A percentile compares a stretch with the other conserved stretches of the same genome.
phyloP scores from a whole-genome alignment of 441 rosid species.

The Erodium trifolium region DNA sequence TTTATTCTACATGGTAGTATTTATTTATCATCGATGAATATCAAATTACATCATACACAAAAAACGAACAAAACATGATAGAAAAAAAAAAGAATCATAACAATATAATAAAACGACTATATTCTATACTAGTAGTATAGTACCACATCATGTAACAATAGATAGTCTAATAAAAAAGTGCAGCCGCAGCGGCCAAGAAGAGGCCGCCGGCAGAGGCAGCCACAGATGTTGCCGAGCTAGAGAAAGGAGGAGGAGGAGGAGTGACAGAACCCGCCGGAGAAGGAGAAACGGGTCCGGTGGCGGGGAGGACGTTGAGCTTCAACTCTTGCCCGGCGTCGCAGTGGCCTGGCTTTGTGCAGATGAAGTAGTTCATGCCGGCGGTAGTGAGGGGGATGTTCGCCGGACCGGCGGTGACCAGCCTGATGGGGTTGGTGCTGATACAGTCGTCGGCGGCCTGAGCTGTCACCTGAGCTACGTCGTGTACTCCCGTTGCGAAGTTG shows the following conservation, averaged over 20 bases:
- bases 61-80: no score
- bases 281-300: not conserved
- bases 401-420: not conserved
- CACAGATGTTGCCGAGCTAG: not conserved
- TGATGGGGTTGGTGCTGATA: not conserved
- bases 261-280: not conserved
- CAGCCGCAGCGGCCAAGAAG: not conserved
- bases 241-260: not conserved
- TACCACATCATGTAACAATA: no score
- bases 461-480: not conserved
- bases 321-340: not conserved
- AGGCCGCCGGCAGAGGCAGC: not conserved
- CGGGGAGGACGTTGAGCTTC: not conserved
- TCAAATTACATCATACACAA: no score
- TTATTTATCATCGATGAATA: no score
- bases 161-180: not conserved
- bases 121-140: no score
- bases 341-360: not conserved
- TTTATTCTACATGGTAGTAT: no score
- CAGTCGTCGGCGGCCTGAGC: slow-evolving; percentile 2
- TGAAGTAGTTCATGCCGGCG: slow-evolving; percentile 1
- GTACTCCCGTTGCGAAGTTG: no score
- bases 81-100: no score
- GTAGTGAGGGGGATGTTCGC: not conserved
- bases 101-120: no score